These are phyloP conservation scores for Russula emetica DNA, from an alignment of 768 basidiomycete species.

Conservation along the genomic window DNA sequence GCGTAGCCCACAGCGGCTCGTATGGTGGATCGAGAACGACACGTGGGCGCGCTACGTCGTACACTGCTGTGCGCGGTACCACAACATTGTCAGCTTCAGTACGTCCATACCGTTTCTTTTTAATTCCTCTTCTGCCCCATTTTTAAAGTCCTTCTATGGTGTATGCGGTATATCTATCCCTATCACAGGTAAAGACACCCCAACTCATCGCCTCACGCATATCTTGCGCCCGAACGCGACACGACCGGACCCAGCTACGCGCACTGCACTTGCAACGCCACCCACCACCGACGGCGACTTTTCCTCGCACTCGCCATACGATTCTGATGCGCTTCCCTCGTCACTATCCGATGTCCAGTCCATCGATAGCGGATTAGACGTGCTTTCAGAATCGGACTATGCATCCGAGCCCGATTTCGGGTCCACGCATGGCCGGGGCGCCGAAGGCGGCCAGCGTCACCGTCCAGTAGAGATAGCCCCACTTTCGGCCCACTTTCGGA, in stretches of 20 bases:
- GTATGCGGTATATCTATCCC: not conserved
- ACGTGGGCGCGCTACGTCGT: constrained; percentile 76
- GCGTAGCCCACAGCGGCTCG: constrained; percentile 58
- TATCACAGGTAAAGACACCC: constrained; percentile 48
- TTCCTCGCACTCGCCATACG: constrained; percentile 46
- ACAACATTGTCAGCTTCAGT: constrained; percentile 81
- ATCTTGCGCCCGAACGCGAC: constrained; percentile 74
- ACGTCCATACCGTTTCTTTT: constrained; percentile 32
- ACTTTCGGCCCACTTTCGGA: constrained; percentile 27
- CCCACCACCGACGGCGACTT: constrained; percentile 65
- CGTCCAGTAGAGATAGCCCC: not conserved
- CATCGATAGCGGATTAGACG: constrained; percentile 28
- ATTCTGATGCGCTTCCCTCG: constrained; percentile 43
- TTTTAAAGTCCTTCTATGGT: not conserved
- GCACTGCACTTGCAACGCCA: constrained; percentile 57
- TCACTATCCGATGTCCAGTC: constrained; percentile 32
- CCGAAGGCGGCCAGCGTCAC: not conserved
- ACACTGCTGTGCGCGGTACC: constrained; percentile 77
- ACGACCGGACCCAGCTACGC: constrained; percentile 49
- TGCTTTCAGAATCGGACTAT: constrained; percentile 27
- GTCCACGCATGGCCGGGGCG: not conserved
- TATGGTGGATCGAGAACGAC: constrained; percentile 71
- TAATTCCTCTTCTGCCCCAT: not conserved
- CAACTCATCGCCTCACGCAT: constrained; percentile 65
- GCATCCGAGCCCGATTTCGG: constrained; percentile 10